Conservation (phyloP, 768 basidiomycete species). For the Sarcodon sp. region DNA sequence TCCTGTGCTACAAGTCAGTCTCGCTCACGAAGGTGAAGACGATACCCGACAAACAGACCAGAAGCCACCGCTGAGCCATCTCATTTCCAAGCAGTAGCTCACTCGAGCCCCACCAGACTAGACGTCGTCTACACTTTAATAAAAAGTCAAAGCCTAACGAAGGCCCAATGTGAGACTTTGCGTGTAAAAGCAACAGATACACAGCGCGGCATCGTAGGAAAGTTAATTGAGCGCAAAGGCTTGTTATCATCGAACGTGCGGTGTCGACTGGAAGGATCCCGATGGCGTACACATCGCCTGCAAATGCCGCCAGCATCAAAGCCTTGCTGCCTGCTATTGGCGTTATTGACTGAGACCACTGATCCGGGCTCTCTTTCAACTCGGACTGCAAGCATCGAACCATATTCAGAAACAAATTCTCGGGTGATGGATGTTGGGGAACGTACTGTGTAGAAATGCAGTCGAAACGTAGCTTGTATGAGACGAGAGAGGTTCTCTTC, state of each 20-base stretch:
- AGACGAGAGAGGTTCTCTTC: not conserved
- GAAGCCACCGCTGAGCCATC: conserved; percentile 1
- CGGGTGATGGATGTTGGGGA: not conserved
- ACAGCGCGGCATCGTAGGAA: conserved; percentile 5
- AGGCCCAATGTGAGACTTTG: not conserved
- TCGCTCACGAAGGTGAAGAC: no score
- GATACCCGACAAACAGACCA: not conserved
- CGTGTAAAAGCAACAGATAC: conserved; percentile 4
- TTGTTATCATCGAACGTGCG: not conserved
- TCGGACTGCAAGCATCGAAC: not conserved
- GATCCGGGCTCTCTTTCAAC: not conserved
- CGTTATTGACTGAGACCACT: not conserved
- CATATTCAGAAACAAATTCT: not conserved
- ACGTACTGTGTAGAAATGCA: no score
- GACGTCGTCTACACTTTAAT: not conserved
- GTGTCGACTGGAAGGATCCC: not conserved
- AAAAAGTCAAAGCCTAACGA: not conserved
- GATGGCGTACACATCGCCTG: conserved; percentile 4
- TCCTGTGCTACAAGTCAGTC: not conserved
- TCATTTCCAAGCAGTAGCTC: not conserved
- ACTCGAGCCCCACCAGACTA: not conserved
- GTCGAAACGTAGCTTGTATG: no score
- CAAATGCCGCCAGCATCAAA: conserved; percentile 2
- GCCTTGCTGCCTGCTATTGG: not conserved
- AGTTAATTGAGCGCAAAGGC: not conserved